phyloP scores from a whole-genome alignment of 305 asterid species.

The Petunia hybrid region DNA sequence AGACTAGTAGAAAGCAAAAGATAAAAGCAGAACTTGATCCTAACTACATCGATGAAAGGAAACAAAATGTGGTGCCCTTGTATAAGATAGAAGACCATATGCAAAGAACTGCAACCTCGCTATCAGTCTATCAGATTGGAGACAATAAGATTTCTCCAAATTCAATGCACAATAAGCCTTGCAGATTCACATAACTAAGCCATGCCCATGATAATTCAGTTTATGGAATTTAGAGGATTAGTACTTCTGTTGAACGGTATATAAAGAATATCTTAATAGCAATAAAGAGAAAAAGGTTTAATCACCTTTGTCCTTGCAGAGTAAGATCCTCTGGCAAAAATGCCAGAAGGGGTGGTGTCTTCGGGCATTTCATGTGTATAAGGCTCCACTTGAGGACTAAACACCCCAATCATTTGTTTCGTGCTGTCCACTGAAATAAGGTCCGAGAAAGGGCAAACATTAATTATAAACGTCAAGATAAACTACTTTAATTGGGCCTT shows the following conservation, averaged over 20 bases:
- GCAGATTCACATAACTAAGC: background rate
- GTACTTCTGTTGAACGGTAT: background rate
- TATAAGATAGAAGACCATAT: slow-evolving; percentile 8
- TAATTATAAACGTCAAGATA: background rate
- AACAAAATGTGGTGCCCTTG: background rate
- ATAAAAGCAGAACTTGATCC: background rate
- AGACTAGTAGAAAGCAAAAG: background rate
- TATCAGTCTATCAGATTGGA: slow-evolving; percentile 7
- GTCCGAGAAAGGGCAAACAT: background rate
- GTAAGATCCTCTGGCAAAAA: slow-evolving; percentile 81
- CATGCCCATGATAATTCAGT: background rate
- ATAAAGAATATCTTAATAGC: background rate
- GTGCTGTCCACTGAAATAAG: slow-evolving; percentile 64
- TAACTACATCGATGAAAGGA: background rate
- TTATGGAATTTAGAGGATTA: background rate
- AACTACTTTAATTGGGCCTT: background rate
- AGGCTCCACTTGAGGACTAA: slow-evolving; percentile 78
- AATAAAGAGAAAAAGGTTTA: background rate
- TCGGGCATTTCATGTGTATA: slow-evolving; percentile 75
- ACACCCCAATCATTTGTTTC: slow-evolving; percentile 78
- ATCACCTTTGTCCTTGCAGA: slow-evolving; percentile 72
- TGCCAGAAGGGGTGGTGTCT: slow-evolving; percentile 80
- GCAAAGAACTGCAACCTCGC: background rate
- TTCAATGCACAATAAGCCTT: slow-evolving; percentile 2
- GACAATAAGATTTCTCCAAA: background rate